Evolutionary conservation across 495 filamentous ascomycete species (phyloP), one percentile per base, ranked within the genome.

Genomic region (Immersiella caudata): DNA sequence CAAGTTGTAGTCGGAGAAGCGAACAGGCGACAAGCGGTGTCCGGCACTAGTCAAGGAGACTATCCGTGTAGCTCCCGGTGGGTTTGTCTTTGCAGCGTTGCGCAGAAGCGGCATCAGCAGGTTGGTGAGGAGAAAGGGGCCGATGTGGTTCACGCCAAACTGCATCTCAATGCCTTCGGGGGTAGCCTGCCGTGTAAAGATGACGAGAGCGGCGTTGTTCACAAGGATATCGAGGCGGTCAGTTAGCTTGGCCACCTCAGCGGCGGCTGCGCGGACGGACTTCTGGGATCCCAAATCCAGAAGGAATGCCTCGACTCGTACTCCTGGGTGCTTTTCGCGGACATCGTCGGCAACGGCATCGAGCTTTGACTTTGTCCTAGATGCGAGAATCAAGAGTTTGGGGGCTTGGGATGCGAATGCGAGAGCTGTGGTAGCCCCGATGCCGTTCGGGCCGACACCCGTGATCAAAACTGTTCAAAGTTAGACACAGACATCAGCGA

Each of bases 1-100:
- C 50, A 89, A 88, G 61, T 87, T 87, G 67, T 79, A 84, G 70
- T 90, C 87, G 61, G 80, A 79, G 61, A 86, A 89, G 16, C 86
- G 76, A 26, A 89, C 75, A 0, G 82, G 83, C 0, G 77, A 79
- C 9, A 88, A 61, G 20, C 80, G 73, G 73, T 89, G 83, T 0
- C 83, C 88, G 0, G 81, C 79, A 61, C 81, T 84, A 16, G 73
- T 75, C 1, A 86, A 27, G 29, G 76, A 82, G 7, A 86, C 66
- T 29, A 85, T 69, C 0, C 83, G 74, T 6, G 79, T 81, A 22
- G 75, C 73, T 0, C 80, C 79, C 0, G 75, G 69, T 0, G 75
- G 51, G 21, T 71, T 73, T 0, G 66, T 68, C 56, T 73, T 68
- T 14, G 77, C 78, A 4, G 81, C 79, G 14, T 74, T 73, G 22